Evolutionary conservation across 2,329 filamentous ascomycete genomes (phyloP).

Genomic region (Pseudovirgaria hyperparasitica): DNA sequence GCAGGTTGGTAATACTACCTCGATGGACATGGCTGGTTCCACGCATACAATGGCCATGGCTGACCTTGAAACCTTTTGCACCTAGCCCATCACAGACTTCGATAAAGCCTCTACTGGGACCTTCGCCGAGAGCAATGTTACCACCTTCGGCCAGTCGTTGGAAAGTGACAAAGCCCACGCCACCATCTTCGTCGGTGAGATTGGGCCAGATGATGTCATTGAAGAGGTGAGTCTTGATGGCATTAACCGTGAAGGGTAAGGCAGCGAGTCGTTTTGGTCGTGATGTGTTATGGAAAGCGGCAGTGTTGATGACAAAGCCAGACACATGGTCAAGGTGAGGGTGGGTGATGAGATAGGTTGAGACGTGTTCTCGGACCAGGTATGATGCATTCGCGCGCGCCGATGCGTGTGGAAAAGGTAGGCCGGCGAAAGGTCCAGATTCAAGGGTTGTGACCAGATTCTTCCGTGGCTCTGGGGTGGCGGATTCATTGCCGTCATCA

Average conservation of each 20-base stretch:
- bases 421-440: constrained; percentile 64
- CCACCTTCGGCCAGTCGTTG: constrained; percentile 80
- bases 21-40: constrained; percentile 30
- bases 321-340: constrained; percentile 93
- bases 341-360: constrained; percentile 86
- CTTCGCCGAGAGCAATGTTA: constrained; percentile 69
- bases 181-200: constrained; percentile 87
- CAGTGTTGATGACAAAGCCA: constrained; percentile 87
- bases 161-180: constrained; percentile 84
- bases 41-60: constrained; percentile 80
- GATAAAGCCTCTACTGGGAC: constrained; percentile 69
- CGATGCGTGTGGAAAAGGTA: constrained; percentile 54
- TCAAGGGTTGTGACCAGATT: constrained; percentile 45
- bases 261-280: constrained; percentile 76
- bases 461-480: too few species aligned
- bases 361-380: constrained; percentile 66
- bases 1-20: constrained; percentile 28
- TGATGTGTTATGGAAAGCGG: constrained; percentile 63
- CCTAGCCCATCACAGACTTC: constrained; percentile 80
- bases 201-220: constrained; percentile 99
- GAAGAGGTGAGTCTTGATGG: constrained; percentile 89
- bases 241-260: constrained; percentile 76
- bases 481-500: constrained; percentile 13
- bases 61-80: constrained; percentile 78
- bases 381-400: constrained; percentile 68